Evolutionary conservation across 2,329 filamentous ascomycete species (phyloP).

Genomic region (Fonsecaea multimorphosa): DNA sequence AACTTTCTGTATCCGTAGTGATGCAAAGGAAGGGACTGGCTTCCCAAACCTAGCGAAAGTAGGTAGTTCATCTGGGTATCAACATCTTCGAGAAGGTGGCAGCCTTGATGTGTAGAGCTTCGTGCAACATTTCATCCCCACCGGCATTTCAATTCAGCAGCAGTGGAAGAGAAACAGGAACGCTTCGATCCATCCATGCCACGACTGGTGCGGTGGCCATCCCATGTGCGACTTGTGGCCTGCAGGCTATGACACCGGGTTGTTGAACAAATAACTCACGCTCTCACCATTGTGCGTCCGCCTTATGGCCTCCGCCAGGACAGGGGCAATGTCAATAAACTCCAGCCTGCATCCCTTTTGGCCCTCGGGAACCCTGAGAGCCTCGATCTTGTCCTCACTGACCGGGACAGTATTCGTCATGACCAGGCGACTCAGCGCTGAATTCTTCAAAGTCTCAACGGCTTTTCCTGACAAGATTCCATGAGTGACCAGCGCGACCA

Average conservation of each 20-base stretch:
- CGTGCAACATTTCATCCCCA: not conserved
- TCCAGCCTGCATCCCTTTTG: slow-evolving; percentile 83
- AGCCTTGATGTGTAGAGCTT: not conserved
- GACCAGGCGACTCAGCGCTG: slow-evolving; percentile 76
- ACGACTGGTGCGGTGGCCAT: not conserved
- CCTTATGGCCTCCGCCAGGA: slow-evolving; percentile 59
- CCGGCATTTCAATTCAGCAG: not conserved
- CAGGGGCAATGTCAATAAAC: slow-evolving; percentile 90
- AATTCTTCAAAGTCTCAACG: slow-evolving; percentile 82
- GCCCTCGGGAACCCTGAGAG: slow-evolving; percentile 35
- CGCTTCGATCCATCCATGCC: not conserved
- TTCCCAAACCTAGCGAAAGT: not conserved
- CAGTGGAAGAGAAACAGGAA: not conserved
- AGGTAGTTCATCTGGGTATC: not conserved
- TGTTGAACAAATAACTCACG: slow-evolving; percentile 58
- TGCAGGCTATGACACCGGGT: slow-evolving; percentile 11
- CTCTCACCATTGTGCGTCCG: slow-evolving; percentile 60
- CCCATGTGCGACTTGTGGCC: not conserved
- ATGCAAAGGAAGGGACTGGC: not conserved
- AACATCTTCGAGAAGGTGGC: not conserved
- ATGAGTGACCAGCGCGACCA: slow-evolving; percentile 94
- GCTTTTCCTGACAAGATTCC: slow-evolving; percentile 88
- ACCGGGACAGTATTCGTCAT: slow-evolving; percentile 90
- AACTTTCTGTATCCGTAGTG: not conserved
- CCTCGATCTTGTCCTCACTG: slow-evolving; percentile 58